Conservation (phyloP, 352 stramenopile species). For the Globisporangium paddicum region DNA sequence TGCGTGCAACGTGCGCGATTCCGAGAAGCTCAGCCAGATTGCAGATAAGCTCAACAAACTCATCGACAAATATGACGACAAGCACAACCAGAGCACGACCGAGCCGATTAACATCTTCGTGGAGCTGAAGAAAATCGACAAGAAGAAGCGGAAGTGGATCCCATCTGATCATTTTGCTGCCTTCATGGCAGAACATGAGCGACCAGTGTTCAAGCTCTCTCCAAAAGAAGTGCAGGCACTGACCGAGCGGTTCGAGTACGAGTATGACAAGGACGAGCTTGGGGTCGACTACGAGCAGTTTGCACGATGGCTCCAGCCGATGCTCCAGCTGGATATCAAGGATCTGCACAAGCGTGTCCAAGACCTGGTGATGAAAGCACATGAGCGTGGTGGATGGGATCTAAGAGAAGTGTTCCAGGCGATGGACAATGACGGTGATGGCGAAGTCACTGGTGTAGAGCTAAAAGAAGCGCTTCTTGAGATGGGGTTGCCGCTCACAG, state of each 20-base stretch:
- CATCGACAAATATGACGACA: conserved; percentile 54
- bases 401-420: conserved; percentile 50
- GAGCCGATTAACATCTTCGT: conserved; percentile 37
- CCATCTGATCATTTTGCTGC: conserved; percentile 33
- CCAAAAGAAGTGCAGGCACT: conserved; percentile 27
- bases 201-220: conserved; percentile 35
- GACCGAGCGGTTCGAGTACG: conserved; percentile 62
- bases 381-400: conserved; percentile 38
- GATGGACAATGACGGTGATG: conserved; percentile 55
- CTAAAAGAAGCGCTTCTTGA: conserved; percentile 53
- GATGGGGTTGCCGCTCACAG: conserved; percentile 63
- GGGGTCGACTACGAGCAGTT: conserved; percentile 71
- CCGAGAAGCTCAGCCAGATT: conserved; percentile 50
- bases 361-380: conserved; percentile 30
- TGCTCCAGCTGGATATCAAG: conserved; percentile 55
- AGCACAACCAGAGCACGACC: conserved; percentile 31
- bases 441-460: conserved; percentile 43
- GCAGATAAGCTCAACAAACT: conserved; percentile 34
- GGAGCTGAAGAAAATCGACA: conserved; percentile 49
- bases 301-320: conserved; percentile 59
- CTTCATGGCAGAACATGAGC: conserved; percentile 20
- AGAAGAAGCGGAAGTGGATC: conserved; percentile 51
- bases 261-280: conserved; percentile 47
- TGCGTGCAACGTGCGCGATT: conserved; percentile 60
- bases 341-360: conserved; percentile 49